Conservation (phyloP, 1,284 basidiomycete genomes). For the Inonotus obliquus region DNA sequence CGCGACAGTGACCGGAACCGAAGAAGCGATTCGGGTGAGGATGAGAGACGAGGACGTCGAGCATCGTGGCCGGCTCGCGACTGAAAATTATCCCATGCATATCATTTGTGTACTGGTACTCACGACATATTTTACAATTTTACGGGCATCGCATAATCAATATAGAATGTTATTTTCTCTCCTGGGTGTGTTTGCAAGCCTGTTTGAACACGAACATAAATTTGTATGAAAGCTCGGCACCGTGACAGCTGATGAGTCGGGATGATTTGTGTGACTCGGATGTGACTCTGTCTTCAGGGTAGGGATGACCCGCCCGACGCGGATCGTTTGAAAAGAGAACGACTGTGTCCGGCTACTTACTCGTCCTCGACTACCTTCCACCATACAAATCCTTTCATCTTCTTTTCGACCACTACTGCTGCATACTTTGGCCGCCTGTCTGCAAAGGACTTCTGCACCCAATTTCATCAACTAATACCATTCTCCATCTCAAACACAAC, state of each 20-base stretch:
- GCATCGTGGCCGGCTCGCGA: background rate
- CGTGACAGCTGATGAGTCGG: background rate
- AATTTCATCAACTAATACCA: background rate
- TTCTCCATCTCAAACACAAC: background rate
- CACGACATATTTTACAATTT: background rate
- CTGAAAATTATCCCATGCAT: background rate
- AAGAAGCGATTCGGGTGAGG: background rate
- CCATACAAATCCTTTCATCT: background rate
- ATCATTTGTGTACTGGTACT: background rate
- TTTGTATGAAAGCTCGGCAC: too few relatives aligned
- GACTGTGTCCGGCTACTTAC: background rate
- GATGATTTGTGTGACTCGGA: background rate
- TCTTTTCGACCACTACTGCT: background rate
- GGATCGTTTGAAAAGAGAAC: background rate
- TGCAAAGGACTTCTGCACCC: background rate
- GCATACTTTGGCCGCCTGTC: too few relatives aligned
- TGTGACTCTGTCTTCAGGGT: background rate
- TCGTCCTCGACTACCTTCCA: background rate
- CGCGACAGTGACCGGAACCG: background rate
- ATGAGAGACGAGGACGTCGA: background rate
- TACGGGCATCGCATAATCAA: background rate
- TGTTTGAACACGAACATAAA: background rate
- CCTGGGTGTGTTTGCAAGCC: background rate
- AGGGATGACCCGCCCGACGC: background rate
- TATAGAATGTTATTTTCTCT: background rate